These are phyloP conservation scores for Daphne laureola DNA, from an alignment of 441 rosid genomes.

Conservation along the genomic window DNA sequence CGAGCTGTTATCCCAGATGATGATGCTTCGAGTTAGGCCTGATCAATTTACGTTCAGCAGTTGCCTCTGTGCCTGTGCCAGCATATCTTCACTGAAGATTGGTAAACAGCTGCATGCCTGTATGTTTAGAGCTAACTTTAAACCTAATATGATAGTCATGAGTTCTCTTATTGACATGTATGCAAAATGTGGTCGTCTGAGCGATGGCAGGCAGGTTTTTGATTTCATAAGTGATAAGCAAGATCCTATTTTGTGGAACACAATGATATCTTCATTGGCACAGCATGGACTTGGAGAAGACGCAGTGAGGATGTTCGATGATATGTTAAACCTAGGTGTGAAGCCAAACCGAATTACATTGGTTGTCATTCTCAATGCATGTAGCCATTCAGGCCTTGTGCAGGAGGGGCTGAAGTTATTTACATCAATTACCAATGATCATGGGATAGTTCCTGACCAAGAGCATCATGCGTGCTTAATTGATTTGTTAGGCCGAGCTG, in stretches of 20 bases:
- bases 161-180: conserved; percentile 68
- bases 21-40: conserved; percentile 31
- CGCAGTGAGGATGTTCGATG: conserved; percentile 31
- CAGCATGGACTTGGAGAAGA: conserved; percentile 49
- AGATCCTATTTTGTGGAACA: conserved; percentile 49
- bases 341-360: conserved; percentile 44
- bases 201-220: conserved; percentile 35
- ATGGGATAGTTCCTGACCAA: conserved; percentile 38
- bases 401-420: conserved; percentile 47
- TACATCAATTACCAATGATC: conserved; percentile 30
- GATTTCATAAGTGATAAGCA: conserved; percentile 24
- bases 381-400: conserved; percentile 48
- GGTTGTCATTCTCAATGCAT: conserved; percentile 42
- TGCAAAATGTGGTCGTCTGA: conserved; percentile 46
- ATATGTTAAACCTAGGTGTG: conserved; percentile 35
- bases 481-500: conserved; percentile 54
- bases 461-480: conserved; percentile 54
- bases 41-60: conserved; percentile 60
- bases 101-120: conserved; percentile 54
- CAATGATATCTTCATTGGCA: conserved; percentile 56
- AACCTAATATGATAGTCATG: conserved; percentile 39
- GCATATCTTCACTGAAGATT: conserved; percentile 40
- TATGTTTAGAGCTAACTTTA: conserved; percentile 33
- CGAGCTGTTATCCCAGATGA: conserved; percentile 33
- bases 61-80: conserved; percentile 55